Evolutionary conservation across 1,284 basidiomycete genomes (phyloP).

Genomic region (Trametes polyzona): DNA sequence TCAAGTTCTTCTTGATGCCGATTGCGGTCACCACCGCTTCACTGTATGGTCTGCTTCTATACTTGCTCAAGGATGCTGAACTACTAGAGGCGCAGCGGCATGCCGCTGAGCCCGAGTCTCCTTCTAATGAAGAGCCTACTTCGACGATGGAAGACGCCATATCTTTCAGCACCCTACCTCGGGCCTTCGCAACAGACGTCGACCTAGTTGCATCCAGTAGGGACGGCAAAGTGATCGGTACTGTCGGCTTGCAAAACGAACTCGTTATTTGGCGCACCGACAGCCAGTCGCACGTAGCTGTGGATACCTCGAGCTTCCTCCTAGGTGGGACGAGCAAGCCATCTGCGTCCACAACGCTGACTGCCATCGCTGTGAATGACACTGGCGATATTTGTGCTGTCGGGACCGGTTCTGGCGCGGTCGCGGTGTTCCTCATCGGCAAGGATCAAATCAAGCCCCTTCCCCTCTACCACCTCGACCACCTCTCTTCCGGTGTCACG

Average conservation of each 20-base stretch:
- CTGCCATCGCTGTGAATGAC: conserved; percentile 61
- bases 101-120: conserved; percentile 45
- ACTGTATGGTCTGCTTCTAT: conserved; percentile 83
- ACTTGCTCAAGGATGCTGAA: conserved; percentile 91
- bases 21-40: conserved; percentile 78
- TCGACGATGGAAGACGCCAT: conserved; percentile 52
- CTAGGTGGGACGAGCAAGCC: conserved; percentile 52
- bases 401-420: conserved; percentile 63
- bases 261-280: conserved; percentile 66
- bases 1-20: conserved; percentile 86
- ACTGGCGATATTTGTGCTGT: conserved; percentile 61
- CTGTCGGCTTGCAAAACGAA: conserved; percentile 80
- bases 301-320: conserved; percentile 57
- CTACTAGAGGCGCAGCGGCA: conserved; percentile 85
- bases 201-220: conserved; percentile 77
- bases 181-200: conserved; percentile 80
- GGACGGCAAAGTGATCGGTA: conserved; percentile 65
- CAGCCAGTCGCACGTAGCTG: conserved; percentile 45
- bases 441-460: conserved; percentile 44
- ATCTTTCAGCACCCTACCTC: conserved; percentile 72
- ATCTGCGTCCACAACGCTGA: conserved; percentile 51
- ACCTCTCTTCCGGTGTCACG: conserved; percentile 50
- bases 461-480: conserved; percentile 50
- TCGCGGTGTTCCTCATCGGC: conserved; percentile 59
- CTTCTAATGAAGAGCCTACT: conserved; percentile 36